phyloP scores from a whole-genome alignment of 148 eudicot genomes.

The Polygonum maritimum region DNA sequence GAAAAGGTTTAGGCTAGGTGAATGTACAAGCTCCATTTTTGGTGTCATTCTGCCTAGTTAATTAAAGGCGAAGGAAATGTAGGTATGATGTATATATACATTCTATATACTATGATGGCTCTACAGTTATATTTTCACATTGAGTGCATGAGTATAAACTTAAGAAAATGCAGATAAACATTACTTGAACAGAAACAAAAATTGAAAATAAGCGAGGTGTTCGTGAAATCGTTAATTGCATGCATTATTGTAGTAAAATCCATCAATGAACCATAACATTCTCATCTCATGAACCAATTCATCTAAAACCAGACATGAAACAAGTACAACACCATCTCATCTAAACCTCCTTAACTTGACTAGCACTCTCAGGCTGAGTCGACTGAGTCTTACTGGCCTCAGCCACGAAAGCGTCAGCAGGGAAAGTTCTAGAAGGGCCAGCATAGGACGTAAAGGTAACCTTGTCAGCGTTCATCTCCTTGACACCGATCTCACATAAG shows the following conservation, averaged over 20 bases:
- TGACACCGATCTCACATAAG: constrained; percentile 33
- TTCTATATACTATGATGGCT: background rate
- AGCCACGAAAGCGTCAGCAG: constrained; percentile 36
- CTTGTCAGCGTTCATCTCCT: constrained; percentile 28
- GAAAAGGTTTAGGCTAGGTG: background rate
- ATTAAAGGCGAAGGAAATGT: background rate
- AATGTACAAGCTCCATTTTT: background rate
- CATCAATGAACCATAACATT: background rate
- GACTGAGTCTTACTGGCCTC: background rate
- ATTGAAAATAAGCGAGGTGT: background rate
- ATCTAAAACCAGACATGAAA: background rate
- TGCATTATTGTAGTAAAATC: background rate
- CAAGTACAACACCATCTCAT: background rate
- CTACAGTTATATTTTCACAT: background rate
- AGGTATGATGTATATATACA: background rate
- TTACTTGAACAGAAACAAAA: too few species aligned
- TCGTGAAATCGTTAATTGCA: background rate
- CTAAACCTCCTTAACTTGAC: background rate
- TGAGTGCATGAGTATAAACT: too few species aligned
- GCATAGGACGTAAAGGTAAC: constrained; percentile 39
- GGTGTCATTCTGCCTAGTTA: background rate
- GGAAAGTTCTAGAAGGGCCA: constrained; percentile 40
- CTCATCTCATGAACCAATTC: background rate
- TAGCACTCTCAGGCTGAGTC: background rate
- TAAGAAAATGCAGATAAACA: too few species aligned